These are phyloP conservation scores for Papiliotrema fonsecae DNA, from an alignment of 1,284 basidiomycete species.

Conservation along the genomic window DNA sequence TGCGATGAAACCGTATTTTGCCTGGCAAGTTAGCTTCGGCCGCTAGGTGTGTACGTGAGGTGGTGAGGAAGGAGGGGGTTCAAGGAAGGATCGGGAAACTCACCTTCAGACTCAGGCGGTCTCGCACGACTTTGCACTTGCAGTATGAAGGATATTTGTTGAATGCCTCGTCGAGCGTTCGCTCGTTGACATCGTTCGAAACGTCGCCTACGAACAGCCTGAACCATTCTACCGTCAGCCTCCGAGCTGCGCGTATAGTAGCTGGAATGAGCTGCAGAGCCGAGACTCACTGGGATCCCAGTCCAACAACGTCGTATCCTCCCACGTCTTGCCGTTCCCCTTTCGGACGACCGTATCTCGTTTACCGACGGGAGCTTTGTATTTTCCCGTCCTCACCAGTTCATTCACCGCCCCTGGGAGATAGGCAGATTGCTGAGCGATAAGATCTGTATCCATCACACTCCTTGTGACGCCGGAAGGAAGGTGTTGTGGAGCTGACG, in stretches of 20 bases:
- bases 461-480: conserved; percentile 10
- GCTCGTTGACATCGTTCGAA: conserved; percentile 96
- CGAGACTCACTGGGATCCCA: conserved; percentile 85
- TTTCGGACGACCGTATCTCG: conserved; percentile 90
- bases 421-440: conserved; percentile 22
- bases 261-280: not conserved
- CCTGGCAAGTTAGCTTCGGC: conserved; percentile 53
- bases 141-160: conserved; percentile 85
- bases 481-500: conserved; percentile 7
- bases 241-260: not conserved
- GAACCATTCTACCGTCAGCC: conserved; percentile 72
- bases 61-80: too few relatives aligned
- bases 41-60: too few relatives aligned
- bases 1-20: conserved; percentile 94
- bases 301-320: conserved; percentile 92
- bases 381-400: conserved; percentile 12
- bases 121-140: conserved; percentile 91
- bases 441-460: conserved; percentile 28
- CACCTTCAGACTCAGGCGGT: conserved; percentile 83
- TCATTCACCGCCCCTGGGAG: conserved; percentile 5
- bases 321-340: conserved; percentile 93
- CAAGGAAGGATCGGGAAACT: too few relatives aligned
- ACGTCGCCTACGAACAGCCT: conserved; percentile 96
- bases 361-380: conserved; percentile 56
- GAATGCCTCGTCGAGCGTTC: conserved; percentile 87